Evolutionary conservation across 2,329 filamentous ascomycete species (phyloP), one percentile per base, ranked within the genome.

Genomic region (Huntiella bhutanensis): DNA sequence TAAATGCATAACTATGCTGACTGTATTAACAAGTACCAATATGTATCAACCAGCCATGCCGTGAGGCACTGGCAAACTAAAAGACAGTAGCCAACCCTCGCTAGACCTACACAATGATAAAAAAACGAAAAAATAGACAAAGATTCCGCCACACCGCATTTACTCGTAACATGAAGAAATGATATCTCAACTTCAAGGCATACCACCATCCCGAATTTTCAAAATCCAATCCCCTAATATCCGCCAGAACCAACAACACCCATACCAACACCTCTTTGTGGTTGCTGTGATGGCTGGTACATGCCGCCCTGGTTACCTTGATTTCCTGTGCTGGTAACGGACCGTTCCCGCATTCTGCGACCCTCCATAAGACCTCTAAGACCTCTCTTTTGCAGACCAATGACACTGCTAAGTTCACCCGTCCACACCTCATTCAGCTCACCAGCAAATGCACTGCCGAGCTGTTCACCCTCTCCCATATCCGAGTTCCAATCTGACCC

Each of bases 321-420:
- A 45, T 54, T 51, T 10, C 53, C 56, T 4, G 54, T 51, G 17
- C 51, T 52, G 16, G 67, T 70, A 7, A 69, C 69, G 3, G 67
- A 70, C 52, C 84, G 68, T 60, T 93, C 85, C 39, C 87, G 69
- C 67, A 95, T 77, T 50, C 88, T 71, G 39, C 88, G 69, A 3
- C 88, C 88, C 61, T 96, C 91, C 91, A 98, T 96, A 53, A 98
- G 61, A 0, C 91, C 91, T 49, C 88, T 71, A 33, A 98, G 61
- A 0, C 91, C 91, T 46, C 91, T 72, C 66, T 98, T 98, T 66
- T 98, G 91, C 52, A 98, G 60, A 0, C 91, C 91, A 54, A 98
- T 93, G 2, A 96, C 88, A 42, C 84, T 84, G 64, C 82, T 87
- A 33, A 88, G 61, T 64, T 92, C 75, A 49, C 80, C 78, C 55